phyloP scores from a whole-genome alignment of 805 yeast genomes.

The Kodamaea sagamina region DNA sequence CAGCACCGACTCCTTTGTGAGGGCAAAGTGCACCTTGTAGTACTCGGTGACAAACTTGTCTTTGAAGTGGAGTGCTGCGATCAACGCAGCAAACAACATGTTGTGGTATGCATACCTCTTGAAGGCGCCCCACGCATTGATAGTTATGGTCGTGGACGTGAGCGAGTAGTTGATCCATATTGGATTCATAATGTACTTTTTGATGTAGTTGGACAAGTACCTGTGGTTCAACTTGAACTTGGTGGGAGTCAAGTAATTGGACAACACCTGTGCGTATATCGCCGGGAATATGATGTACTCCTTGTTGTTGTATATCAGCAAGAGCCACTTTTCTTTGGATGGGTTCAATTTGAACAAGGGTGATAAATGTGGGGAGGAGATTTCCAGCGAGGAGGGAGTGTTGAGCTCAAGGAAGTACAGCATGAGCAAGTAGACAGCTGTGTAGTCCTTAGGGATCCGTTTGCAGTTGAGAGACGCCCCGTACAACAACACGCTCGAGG shows the following conservation, averaged over 20 bases:
- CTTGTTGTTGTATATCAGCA: slow-evolving; percentile 29
- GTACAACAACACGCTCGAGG: slow-evolving; percentile 27
- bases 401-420: slow-evolving; percentile 34
- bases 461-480: slow-evolving; percentile 27
- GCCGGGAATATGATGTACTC: slow-evolving; percentile 37
- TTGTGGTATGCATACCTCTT: slow-evolving; percentile 31
- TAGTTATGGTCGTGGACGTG: slow-evolving; percentile 24
- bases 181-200: slow-evolving; percentile 36
- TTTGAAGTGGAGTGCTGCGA: slow-evolving; percentile 24
- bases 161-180: slow-evolving; percentile 43
- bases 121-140: slow-evolving; percentile 34
- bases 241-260: slow-evolving; percentile 45
- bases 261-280: slow-evolving; percentile 40
- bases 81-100: slow-evolving; percentile 19
- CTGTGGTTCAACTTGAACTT: slow-evolving; percentile 35
- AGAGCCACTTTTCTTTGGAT: slow-evolving; percentile 23
- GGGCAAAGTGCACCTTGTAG: slow-evolving; percentile 23
- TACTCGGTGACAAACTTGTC: slow-evolving; percentile 24
- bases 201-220: slow-evolving; percentile 36
- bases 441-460: slow-evolving; percentile 40
- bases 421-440: slow-evolving; percentile 34
- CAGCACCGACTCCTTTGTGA: slow-evolving; percentile 11
- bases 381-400: slow-evolving; percentile 34
- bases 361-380: slow-evolving; percentile 27
- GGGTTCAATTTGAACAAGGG: slow-evolving; percentile 27